Evolutionary conservation across 306 rosid genomes (phyloP), one percentile per base, ranked within the genome.

Genomic region (Carpinus viminea): DNA sequence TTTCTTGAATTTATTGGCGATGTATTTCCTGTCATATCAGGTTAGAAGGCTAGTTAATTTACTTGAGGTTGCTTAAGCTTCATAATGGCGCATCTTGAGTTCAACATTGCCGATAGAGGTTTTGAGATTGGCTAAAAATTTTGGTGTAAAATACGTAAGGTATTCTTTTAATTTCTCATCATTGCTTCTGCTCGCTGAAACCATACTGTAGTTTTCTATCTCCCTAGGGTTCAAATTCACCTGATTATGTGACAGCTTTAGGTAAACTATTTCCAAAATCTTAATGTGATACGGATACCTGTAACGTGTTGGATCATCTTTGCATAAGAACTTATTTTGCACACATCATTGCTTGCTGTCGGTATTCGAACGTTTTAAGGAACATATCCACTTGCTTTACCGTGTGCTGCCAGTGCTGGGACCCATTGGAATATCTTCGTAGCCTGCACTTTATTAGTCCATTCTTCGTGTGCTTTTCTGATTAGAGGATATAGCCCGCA

Each of bases 1-100:
- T 38, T 26, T 20, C 52, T 38, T 68, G 52, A 38, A 41, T 38
- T 68, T 46, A 7, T 71, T 71, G 45, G 21, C 1, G 51, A 68
- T 3, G 45, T 17, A 11, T 68, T 68, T 43, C 36, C 46, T 7
- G 60, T 38, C 73, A 17, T 24, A 41, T 71, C 65, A 65, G 57
- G 50, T 78, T 81, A 4, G 31, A 72, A 43, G 41, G 60, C 62
- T 69, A 36, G 76, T 68, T 76, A 50, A 59, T 50, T 74, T 73
- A 7, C 72, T 18, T 41, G 12, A 38, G 72, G 50, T 8, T 71
- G 12, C 45, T 50, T 70, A 70, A 71, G 45, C 57, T 70, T 66
- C 52, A 28, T 53, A 54, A 15, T 57, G 26, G 72, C 45, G 15
- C 70, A 47, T 70, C 43, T 54, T 50, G 65, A 36, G 43, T 50